Percentiles rank a stretch among this genome's conserved stretches.
phyloP scores from a whole-genome alignment of 768 basidiomycete genomes.

The Tulasnella calospora region DNA sequence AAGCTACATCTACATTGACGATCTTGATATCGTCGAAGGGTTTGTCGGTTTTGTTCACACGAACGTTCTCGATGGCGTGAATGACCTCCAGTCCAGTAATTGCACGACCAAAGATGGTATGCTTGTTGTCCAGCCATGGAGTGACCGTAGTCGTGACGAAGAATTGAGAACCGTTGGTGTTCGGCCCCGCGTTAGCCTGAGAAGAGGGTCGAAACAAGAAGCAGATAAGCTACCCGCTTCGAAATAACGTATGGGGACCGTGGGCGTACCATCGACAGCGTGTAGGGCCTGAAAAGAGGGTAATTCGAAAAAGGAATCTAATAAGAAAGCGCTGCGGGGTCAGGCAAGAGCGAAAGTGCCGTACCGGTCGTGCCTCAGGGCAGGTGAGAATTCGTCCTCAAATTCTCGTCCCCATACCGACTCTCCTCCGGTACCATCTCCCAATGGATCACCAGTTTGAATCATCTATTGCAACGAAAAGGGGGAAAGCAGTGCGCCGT shows the following conservation, averaged over 20 bases:
- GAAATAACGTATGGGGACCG: constrained; percentile 29
- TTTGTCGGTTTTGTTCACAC: constrained; percentile 77
- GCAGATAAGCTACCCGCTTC: neutral
- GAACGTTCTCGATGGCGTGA: constrained; percentile 87
- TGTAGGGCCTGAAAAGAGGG: constrained; percentile 66
- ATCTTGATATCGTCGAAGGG: constrained; percentile 94
- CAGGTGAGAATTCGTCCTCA: constrained; percentile 89
- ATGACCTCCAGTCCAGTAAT: constrained; percentile 83
- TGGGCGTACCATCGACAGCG: constrained; percentile 69
- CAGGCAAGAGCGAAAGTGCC: constrained; percentile 26
- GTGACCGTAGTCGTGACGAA: constrained; percentile 95
- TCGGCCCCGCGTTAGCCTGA: constrained; percentile 75
- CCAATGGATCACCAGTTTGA: constrained; percentile 92
- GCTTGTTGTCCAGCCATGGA: constrained; percentile 88
- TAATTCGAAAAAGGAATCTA: neutral
- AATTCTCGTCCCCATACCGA: constrained; percentile 89
- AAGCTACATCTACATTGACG: constrained; percentile 45
- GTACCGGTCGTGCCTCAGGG: constrained; percentile 84
- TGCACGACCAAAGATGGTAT: constrained; percentile 90
- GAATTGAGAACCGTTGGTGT: constrained; percentile 94
- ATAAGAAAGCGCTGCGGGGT: neutral
- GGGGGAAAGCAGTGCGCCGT: neutral
- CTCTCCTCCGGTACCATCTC: constrained; percentile 86
- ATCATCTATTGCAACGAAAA: constrained; percentile 55
- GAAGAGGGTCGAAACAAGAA: neutral